A percentile compares a stretch with the other conserved stretches of the same genome.
These are phyloP conservation scores for Lepidium sativum DNA, from an alignment of 345 rosid species.

Conservation along the genomic window DNA sequence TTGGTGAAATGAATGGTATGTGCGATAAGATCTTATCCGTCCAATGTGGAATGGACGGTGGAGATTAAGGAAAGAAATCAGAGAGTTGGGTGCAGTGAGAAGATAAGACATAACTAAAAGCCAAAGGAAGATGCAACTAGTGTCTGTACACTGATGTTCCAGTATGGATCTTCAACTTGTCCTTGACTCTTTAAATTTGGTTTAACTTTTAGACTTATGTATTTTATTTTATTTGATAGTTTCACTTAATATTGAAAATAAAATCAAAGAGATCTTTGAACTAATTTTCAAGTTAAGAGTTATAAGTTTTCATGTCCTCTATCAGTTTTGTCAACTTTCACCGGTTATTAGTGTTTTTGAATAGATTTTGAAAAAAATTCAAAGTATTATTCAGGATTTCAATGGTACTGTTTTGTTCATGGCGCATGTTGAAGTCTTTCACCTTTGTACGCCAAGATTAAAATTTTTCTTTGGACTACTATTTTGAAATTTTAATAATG, in stretches of 20 bases:
- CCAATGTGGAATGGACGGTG: background rate
- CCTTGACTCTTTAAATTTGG: background rate
- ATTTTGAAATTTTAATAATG: no score
- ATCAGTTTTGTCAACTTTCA: no score
- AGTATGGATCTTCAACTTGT: slow-evolving; percentile 10
- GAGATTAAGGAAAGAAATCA: background rate
- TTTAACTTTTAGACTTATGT: background rate
- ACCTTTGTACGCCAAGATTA: no score
- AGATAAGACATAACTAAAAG: background rate
- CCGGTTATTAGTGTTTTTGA: no score
- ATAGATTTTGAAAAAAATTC: no score
- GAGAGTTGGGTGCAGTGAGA: background rate
- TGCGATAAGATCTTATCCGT: background rate
- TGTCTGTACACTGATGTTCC: background rate
- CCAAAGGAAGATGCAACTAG: slow-evolving; percentile 18
- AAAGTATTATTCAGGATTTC: no score
- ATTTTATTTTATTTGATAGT: background rate
- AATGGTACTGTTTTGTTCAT: no score
- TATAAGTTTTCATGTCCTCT: no score
- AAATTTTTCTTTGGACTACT: no score
- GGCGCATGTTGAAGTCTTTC: background rate
- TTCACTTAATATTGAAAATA: background rate
- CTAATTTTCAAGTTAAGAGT: no score
- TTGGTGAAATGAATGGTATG: background rate
- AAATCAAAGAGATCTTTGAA: background rate